These are phyloP conservation scores for Hylodesmum podocarpum DNA, from an alignment of 306 rosid species.

Conservation along the genomic window DNA sequence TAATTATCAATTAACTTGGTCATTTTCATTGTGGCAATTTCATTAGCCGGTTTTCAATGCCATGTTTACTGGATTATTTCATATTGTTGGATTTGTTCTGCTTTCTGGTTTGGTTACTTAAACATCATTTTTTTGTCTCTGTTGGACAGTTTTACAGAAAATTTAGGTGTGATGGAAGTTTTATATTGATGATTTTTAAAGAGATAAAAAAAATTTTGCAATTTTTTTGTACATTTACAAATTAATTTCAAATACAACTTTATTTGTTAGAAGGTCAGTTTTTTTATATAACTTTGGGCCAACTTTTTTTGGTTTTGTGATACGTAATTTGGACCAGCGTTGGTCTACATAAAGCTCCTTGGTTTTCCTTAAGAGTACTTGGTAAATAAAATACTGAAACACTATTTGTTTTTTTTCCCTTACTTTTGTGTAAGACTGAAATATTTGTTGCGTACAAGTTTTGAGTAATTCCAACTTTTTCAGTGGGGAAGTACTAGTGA, in stretches of 20 bases:
- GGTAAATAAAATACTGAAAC: too few species aligned
- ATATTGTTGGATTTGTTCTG: not conserved
- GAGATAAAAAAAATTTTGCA: not conserved
- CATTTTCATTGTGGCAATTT: constrained; percentile 27
- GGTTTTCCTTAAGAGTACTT: too few species aligned
- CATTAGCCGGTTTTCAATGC: not conserved
- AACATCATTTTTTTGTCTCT: not conserved
- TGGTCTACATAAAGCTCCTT: not conserved
- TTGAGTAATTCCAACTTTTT: too few species aligned
- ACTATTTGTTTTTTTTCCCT: too few species aligned
- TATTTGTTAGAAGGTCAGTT: not conserved
- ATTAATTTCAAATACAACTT: not conserved
- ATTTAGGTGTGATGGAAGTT: not conserved
- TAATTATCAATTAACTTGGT: constrained; percentile 43
- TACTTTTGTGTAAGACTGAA: too few species aligned
- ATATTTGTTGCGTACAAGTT: too few species aligned
- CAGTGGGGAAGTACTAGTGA: too few species aligned
- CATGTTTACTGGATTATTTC: constrained; percentile 15
- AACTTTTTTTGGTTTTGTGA: not conserved
- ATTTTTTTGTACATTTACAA: not conserved
- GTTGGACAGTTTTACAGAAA: not conserved
- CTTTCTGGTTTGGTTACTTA: not conserved
- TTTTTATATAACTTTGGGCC: not conserved
- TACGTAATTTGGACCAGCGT: not conserved
- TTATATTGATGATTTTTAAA: not conserved